phyloP scores from a whole-genome alignment of 495 filamentous ascomycete genomes.

The Penicillium malachiteum region DNA sequence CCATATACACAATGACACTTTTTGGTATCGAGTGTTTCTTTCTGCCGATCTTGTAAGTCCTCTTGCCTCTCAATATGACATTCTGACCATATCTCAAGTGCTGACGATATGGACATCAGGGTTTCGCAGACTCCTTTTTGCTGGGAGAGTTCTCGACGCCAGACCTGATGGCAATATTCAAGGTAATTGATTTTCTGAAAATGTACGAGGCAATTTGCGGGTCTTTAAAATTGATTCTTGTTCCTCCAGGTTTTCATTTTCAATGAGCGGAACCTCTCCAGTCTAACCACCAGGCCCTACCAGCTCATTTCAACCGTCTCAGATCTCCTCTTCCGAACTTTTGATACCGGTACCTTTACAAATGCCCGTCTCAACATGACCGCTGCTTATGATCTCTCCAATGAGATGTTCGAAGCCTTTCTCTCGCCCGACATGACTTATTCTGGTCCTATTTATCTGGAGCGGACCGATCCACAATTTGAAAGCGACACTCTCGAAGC shows the following conservation, averaged over 20 bases:
- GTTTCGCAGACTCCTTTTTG: background rate
- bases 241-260: background rate
- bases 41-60: background rate
- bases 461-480: background rate
- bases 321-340: background rate
- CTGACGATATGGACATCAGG: background rate
- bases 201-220: background rate
- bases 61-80: background rate
- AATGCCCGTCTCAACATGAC: background rate
- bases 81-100: background rate
- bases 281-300: background rate
- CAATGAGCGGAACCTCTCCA: background rate
- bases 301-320: background rate
- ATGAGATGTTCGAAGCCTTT: background rate
- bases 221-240: background rate
- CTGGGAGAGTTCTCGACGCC: background rate
- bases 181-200: background rate
- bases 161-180: background rate
- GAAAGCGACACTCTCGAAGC: background rate
- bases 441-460: background rate
- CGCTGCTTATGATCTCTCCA: background rate
- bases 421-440: background rate
- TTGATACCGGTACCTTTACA: background rate
- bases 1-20: background rate
- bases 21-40: background rate